Percentiles rank a stretch among this genome's conserved stretches.
phyloP scores from a whole-genome alignment of 1,284 basidiomycete genomes.

The Coniferiporia sulphurascens region DNA sequence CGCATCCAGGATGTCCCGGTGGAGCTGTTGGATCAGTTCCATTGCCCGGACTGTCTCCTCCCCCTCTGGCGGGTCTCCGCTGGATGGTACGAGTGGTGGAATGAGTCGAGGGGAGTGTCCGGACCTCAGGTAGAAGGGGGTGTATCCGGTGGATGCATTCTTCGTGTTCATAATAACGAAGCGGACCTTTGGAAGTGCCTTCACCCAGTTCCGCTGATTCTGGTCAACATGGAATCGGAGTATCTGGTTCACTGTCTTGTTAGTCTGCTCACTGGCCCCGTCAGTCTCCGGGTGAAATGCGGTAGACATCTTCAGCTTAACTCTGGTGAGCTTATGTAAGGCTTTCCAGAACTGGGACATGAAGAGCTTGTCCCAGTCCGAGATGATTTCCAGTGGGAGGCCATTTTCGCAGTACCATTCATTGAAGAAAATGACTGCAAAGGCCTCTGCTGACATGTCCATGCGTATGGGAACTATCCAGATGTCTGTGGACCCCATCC shows the following conservation, averaged over 20 bases:
- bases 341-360: constrained; percentile 24
- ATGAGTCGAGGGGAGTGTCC: constrained; percentile 26
- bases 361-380: constrained; percentile 25
- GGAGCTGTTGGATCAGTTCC: not conserved
- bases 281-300: constrained; percentile 25
- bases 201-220: constrained; percentile 34
- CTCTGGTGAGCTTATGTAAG: constrained; percentile 20
- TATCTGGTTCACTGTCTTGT: constrained; percentile 32
- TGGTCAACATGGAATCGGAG: constrained; percentile 30
- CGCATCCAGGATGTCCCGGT: not conserved
- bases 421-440: constrained; percentile 22
- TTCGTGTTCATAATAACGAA: constrained; percentile 37
- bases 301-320: constrained; percentile 23
- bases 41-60: not conserved
- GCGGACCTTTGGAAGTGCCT: constrained; percentile 30
- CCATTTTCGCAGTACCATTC: constrained; percentile 24
- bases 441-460: constrained; percentile 26
- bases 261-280: constrained; percentile 28
- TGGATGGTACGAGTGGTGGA: constrained; percentile 16
- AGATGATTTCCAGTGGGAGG: constrained; percentile 23
- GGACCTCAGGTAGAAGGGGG: constrained; percentile 30
- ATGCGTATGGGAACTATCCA: constrained; percentile 20
- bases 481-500: constrained; percentile 22
- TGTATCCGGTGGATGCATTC: constrained; percentile 28
- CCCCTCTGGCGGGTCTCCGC: not conserved